Conservation (phyloP, 1,284 basidiomycete species). For the Irpex rosettiformis region DNA sequence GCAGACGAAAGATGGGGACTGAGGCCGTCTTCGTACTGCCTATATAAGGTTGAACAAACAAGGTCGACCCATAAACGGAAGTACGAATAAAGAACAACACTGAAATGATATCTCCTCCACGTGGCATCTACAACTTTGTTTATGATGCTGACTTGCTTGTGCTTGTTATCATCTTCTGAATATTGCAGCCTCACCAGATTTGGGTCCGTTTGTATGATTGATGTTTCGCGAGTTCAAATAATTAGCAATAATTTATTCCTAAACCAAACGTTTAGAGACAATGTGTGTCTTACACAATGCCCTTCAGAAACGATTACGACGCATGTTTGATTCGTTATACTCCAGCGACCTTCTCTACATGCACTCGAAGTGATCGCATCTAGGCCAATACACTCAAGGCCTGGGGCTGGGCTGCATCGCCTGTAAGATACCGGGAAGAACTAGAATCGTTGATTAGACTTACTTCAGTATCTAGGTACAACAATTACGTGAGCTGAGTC, state of each 20-base stretch:
- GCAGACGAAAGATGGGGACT: conserved; percentile 13
- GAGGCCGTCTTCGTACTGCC: background rate
- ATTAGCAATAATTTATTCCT: background rate
- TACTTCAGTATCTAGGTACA: no score
- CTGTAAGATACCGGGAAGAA: no score
- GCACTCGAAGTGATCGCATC: no score
- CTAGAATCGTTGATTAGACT: no score
- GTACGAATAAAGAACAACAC: background rate
- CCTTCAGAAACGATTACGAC: no score
- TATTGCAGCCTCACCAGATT: background rate
- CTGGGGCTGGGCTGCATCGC: no score
- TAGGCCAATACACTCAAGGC: no score
- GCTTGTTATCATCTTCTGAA: background rate
- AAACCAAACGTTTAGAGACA: background rate
- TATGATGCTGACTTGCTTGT: background rate
- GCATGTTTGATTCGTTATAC: no score
- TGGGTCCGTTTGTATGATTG: background rate
- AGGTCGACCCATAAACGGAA: conserved; percentile 10
- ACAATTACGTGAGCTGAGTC: no score
- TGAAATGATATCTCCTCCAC: background rate
- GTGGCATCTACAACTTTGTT: background rate
- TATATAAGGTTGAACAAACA: conserved; percentile 13
- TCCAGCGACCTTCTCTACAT: no score
- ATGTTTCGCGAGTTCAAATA: background rate
- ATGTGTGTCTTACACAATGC: no score